These are phyloP conservation scores for Lactarius hengduanensis DNA, from an alignment of 768 basidiomycete genomes.

Conservation along the genomic window DNA sequence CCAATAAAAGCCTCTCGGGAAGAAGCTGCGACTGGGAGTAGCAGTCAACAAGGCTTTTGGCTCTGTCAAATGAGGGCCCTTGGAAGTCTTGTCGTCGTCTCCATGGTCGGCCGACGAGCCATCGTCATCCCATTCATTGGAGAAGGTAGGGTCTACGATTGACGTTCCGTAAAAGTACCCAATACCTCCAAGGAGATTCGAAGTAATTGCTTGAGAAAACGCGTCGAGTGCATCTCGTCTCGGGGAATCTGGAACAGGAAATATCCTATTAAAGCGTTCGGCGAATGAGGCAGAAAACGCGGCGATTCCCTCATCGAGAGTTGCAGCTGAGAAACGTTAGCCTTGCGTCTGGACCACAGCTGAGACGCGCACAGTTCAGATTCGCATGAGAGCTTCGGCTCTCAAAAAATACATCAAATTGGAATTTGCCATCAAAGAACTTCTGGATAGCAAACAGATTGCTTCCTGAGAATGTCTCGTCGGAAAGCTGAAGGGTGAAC, in stretches of 20 bases:
- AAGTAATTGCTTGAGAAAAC: conserved; percentile 87
- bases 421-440: conserved; percentile 77
- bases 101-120: conserved; percentile 45
- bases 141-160: conserved; percentile 80
- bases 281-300: conserved; percentile 61
- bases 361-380: conserved; percentile 54
- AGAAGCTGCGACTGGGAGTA: conserved; percentile 95
- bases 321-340: conserved; percentile 46
- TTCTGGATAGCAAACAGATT: conserved; percentile 91
- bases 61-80: conserved; percentile 67
- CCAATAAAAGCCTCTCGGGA: conserved; percentile 98
- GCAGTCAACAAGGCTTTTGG: conserved; percentile 81
- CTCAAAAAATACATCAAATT: conserved; percentile 89
- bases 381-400: conserved; percentile 64
- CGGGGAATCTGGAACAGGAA: conserved; percentile 64
- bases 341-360: not conserved
- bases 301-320: conserved; percentile 67
- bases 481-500: conserved; percentile 70
- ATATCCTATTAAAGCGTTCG: conserved; percentile 62
- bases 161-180: conserved; percentile 94
- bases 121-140: conserved; percentile 86
- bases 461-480: conserved; percentile 67
- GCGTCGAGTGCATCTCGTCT: conserved; percentile 50
- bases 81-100: conserved; percentile 42
- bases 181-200: conserved; percentile 89